phyloP scores from a whole-genome alignment of 495 filamentous ascomycete genomes.

The Aspergillus taichungensis region DNA sequence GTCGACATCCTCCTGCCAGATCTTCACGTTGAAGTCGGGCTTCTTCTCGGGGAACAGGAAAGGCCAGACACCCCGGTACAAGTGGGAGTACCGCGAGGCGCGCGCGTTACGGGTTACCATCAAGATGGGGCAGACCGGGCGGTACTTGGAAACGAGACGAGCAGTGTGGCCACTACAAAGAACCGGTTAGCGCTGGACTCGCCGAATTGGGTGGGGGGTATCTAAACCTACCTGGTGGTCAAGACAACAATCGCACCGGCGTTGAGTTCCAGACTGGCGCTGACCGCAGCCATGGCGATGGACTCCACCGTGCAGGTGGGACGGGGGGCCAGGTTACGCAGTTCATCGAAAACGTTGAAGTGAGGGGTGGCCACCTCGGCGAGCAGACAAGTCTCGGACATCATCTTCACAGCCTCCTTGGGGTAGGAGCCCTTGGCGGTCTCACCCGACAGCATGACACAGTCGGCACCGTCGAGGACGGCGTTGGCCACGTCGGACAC shows the following conservation, averaged over 20 bases:
- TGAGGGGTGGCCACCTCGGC: conserved; percentile 96
- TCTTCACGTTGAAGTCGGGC: conserved; percentile 82
- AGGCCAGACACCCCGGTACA: conserved; percentile 96
- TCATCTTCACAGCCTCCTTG: conserved; percentile 85
- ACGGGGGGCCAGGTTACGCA: conserved; percentile 69
- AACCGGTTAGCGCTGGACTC: conserved; percentile 15
- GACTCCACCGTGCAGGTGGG: conserved; percentile 83
- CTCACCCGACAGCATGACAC: conserved; percentile 98
- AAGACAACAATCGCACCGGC: conserved; percentile 91
- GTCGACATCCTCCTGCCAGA: conserved; percentile 98
- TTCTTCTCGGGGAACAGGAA: conserved; percentile 89
- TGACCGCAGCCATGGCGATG: conserved; percentile 92
- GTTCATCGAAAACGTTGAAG: conserved; percentile 91
- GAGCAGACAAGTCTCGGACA: conserved; percentile 93
- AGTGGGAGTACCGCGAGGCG: conserved; percentile 77
- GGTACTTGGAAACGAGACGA: conserved; percentile 93
- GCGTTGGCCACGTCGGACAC: conserved; percentile 98
- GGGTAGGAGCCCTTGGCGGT: conserved; percentile 98
- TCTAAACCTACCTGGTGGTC: conserved; percentile 63
- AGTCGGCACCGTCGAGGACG: conserved; percentile 94
- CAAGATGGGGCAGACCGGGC: conserved; percentile 95
- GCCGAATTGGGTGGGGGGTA: not conserved
- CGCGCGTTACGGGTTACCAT: conserved; percentile 87
- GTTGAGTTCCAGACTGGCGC: conserved; percentile 87
- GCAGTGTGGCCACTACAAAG: conserved; percentile 70